phyloP scores from a whole-genome alignment of 2,329 filamentous ascomycete species.

The Aspergillus cejpii region DNA sequence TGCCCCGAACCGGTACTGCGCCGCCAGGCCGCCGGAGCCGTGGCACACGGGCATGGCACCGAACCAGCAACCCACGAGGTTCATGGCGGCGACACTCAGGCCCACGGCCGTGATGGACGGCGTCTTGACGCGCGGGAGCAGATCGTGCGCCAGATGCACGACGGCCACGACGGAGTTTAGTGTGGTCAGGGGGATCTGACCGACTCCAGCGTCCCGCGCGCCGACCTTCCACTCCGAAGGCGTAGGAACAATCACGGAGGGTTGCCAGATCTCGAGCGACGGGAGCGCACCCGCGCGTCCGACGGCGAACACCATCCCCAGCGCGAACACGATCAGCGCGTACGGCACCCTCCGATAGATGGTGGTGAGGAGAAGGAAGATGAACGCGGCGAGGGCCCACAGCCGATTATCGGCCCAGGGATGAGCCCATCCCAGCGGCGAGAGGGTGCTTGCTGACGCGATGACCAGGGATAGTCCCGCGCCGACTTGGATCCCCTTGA shows the following conservation, averaged over 20 bases:
- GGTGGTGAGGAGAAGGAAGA: slow-evolving; percentile 63
- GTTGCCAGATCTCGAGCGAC: slow-evolving; percentile 54
- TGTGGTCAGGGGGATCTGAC: slow-evolving; percentile 83
- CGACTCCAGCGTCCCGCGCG: slow-evolving; percentile 63
- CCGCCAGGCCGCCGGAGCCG: slow-evolving; percentile 82
- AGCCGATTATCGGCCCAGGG: slow-evolving; percentile 68
- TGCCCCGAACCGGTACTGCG: slow-evolving; percentile 85
- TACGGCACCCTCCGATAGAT: slow-evolving; percentile 64
- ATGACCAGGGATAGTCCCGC: slow-evolving; percentile 78
- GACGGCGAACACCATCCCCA: slow-evolving; percentile 62
- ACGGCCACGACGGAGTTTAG: slow-evolving; percentile 91
- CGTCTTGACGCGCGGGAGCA: slow-evolving; percentile 62
- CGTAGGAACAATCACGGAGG: slow-evolving; percentile 46
- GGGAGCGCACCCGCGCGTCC: slow-evolving; percentile 44
- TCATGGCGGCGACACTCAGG: slow-evolving; percentile 75
- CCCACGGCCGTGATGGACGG: slow-evolving; percentile 72
- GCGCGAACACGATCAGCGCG: slow-evolving; percentile 62
- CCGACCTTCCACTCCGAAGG: slow-evolving; percentile 47
- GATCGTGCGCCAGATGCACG: slow-evolving; percentile 66
- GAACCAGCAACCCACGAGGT: slow-evolving; percentile 80
- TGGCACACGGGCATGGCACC: slow-evolving; percentile 95
- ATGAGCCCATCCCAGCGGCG: slow-evolving; percentile 60
- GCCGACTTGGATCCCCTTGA: slow-evolving; percentile 92
- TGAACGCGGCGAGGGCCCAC: slow-evolving; percentile 68
- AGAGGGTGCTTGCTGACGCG: slow-evolving; percentile 65